These are phyloP conservation scores for Iberis pinnata DNA, from an alignment of 345 rosid species.

Conservation along the genomic window DNA sequence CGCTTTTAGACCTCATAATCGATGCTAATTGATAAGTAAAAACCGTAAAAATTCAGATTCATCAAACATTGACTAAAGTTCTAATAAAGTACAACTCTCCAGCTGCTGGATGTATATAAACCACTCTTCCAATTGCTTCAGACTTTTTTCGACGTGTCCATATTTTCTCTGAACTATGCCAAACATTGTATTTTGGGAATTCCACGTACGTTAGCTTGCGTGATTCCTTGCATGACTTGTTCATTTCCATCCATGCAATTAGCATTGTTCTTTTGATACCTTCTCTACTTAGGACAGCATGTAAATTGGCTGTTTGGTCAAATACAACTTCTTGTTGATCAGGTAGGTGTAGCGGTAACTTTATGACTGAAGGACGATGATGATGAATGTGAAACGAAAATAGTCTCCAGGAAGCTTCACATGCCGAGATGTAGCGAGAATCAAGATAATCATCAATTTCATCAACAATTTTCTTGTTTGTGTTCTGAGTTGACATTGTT, in stretches of 20 bases:
- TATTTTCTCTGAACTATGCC: background rate
- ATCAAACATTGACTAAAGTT: background rate
- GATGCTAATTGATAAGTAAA: too few relatives aligned
- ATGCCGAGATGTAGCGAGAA: slow-evolving; percentile 1
- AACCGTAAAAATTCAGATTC: too few relatives aligned
- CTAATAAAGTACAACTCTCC: background rate
- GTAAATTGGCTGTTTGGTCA: fast-evolving
- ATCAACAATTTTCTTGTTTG: too few relatives aligned
- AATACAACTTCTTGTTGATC: background rate
- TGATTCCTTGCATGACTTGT: background rate
- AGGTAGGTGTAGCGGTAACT: background rate
- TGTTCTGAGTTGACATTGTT: too few relatives aligned
- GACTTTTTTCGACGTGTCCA: background rate
- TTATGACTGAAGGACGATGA: background rate
- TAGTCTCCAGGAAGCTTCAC: background rate
- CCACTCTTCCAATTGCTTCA: background rate
- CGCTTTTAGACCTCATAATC: too few relatives aligned
- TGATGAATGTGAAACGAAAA: background rate
- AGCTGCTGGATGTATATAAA: background rate
- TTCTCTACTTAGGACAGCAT: background rate
- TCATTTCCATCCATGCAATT: background rate
- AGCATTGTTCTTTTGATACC: background rate
- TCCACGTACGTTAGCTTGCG: background rate
- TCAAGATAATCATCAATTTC: background rate
- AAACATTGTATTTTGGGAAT: background rate